phyloP scores from a whole-genome alignment of 192 early-diverging fungal genomes.

The Linnemannia zychae region DNA sequence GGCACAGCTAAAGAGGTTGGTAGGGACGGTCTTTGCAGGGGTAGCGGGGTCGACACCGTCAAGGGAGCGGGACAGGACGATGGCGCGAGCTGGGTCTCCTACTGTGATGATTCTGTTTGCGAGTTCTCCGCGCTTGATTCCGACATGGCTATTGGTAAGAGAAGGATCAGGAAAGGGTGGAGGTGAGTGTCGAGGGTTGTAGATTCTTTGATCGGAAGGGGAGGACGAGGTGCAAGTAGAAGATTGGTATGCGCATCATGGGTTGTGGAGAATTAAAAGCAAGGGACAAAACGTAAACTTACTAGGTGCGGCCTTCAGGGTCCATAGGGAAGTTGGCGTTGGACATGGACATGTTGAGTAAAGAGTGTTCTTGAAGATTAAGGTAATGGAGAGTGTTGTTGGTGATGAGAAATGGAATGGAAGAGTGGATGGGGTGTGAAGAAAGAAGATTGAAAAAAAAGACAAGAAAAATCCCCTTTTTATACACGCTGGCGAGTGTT shows the following conservation, averaged over 20 bases:
- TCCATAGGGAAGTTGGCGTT: constrained; percentile 90
- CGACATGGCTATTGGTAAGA: constrained; percentile 70
- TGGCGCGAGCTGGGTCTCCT: constrained; percentile 84
- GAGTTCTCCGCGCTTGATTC: constrained; percentile 81
- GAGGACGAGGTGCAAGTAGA: background rate
- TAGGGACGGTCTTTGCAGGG: constrained; percentile 57
- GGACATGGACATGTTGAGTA: constrained; percentile 48
- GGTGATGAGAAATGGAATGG: constrained; percentile 2
- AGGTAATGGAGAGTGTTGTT: background rate
- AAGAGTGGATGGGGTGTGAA: constrained; percentile 15
- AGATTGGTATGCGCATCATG: background rate
- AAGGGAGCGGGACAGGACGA: constrained; percentile 70
- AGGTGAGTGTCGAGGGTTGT: background rate
- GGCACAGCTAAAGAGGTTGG: constrained; percentile 54
- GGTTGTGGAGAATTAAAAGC: background rate
- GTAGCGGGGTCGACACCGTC: constrained; percentile 61
- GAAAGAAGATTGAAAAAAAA: constrained; percentile 9
- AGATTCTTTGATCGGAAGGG: too few species aligned
- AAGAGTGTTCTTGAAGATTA: background rate
- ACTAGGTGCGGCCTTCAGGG: constrained; percentile 80
- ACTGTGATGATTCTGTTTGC: constrained; percentile 92
- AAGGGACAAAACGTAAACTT: constrained; percentile 13
- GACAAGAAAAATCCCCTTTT: background rate
- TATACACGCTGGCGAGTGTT: constrained; percentile 4
- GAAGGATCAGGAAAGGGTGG: background rate